A percentile compares a stretch with the other conserved stretches of the same genome.
These are phyloP conservation scores for Penicillium malachiteum DNA, from an alignment of 495 filamentous ascomycete species.

Conservation along the genomic window DNA sequence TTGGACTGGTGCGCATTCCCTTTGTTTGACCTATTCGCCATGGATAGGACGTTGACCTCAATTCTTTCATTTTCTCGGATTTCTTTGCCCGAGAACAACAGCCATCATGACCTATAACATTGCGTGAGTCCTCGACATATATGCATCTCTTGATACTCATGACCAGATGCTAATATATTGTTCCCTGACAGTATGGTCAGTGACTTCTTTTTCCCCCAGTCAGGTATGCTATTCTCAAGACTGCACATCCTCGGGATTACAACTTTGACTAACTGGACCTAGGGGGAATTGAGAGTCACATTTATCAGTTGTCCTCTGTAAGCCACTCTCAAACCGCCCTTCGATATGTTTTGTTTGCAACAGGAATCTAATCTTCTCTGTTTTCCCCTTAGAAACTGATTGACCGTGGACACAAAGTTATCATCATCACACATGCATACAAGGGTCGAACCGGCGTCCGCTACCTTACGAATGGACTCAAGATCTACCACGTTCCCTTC, in stretches of 20 bases:
- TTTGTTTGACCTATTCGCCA: slow-evolving; percentile 12
- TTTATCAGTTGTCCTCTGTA: slow-evolving; percentile 88
- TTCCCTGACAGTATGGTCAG: slow-evolving; percentile 75
- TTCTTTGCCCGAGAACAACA: slow-evolving; percentile 6
- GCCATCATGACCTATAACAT: slow-evolving; percentile 68
- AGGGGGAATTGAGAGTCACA: slow-evolving; percentile 95
- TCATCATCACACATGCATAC: slow-evolving; percentile 98
- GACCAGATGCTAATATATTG: slow-evolving; percentile 1
- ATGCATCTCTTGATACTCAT: too few relatives aligned
- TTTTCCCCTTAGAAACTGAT: slow-evolving; percentile 66
- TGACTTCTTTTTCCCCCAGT: slow-evolving; percentile 99
- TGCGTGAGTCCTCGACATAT: slow-evolving; percentile 53
- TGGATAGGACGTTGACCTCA: slow-evolving; percentile 14
- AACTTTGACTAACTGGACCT: slow-evolving; percentile 15
- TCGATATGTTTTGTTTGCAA: not conserved
- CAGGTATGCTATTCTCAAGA: slow-evolving; percentile 48
- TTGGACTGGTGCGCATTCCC: slow-evolving; percentile 8
- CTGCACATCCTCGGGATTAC: not conserved
- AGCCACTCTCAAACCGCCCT: slow-evolving; percentile 7
- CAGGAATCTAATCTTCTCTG: slow-evolving; percentile 13
- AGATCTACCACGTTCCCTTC: slow-evolving; percentile 97
- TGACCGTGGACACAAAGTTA: slow-evolving; percentile 95
- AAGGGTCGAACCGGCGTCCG: slow-evolving; percentile 87
- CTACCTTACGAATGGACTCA: slow-evolving; percentile 95
- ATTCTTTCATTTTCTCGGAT: slow-evolving; percentile 5